Evolutionary conservation across 768 basidiomycete genomes (phyloP), one percentile per base, ranked within the genome.

Genomic region (Collybia sordida): DNA sequence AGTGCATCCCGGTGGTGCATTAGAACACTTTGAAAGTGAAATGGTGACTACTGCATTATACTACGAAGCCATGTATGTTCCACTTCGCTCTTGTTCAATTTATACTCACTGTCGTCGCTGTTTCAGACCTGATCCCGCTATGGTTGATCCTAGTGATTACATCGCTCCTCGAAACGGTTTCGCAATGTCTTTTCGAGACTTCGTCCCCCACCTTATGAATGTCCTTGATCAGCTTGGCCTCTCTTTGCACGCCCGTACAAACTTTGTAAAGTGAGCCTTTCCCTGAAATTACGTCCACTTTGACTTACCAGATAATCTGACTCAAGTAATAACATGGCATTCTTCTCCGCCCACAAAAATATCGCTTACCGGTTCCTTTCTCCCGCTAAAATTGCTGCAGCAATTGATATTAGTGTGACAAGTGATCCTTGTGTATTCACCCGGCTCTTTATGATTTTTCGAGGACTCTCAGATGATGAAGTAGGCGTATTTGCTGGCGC

Each of bases 321-420:
- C 52, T 40, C 18, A 55, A 93, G 89, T 64, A 84, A 88, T 66
- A 90, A 93, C 66, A 74, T 93, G 55, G 73, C 85, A 22, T 70
- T 83, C 11, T 92, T 92, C 65, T 72, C 85, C 8, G 72, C 74
- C 14, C 89, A 93, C 70, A 88, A 85, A 63, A 92, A 93, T 66
- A 90, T 93, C 53, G 91, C 90, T 17, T 93, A 93, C 63, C 85
- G 91, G n/a, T 92, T 93, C 67, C 78, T 93, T 53, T 80, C 84
- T 7, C 91, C 89, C 5, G 72, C 76, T 51, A 86, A 82, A 59
- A 88, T 93, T 38, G 88, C 90, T 5, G 83, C 88, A 2, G 91
- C 91, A n/a, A 81, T 93, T 49, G 91, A 93, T 62, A 88, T 93
- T 54, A 83, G 86, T 1, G 83, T 93, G n/a, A 87, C 88, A 0